phyloP scores from a whole-genome alignment of 2,329 filamentous ascomycete species.

The Pseudopyricularia javanii region DNA sequence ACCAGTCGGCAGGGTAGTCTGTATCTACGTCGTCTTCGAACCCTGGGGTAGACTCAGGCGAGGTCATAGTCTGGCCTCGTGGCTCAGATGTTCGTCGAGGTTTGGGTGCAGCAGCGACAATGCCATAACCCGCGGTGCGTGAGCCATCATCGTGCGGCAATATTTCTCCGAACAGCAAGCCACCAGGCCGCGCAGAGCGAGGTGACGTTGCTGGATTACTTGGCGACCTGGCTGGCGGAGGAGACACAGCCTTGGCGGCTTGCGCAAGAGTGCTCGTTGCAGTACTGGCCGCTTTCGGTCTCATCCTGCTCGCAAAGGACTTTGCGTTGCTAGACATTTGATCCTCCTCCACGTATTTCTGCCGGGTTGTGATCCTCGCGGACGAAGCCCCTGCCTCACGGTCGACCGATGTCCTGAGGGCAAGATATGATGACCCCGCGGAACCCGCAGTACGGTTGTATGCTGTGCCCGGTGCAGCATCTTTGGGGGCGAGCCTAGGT shows the following conservation, averaged over 20 bases:
- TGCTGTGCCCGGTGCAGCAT: background rate
- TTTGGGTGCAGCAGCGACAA: conserved; percentile 29
- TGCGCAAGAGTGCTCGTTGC: conserved; percentile 19
- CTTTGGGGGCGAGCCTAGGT: background rate
- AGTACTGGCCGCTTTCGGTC: conserved; percentile 25
- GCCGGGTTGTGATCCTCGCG: conserved; percentile 26
- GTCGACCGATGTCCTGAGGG: background rate
- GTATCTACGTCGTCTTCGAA: conserved; percentile 43
- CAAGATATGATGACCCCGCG: background rate
- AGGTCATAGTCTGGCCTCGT: conserved; percentile 43
- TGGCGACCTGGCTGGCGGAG: conserved; percentile 18
- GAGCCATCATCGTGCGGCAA: conserved; percentile 43
- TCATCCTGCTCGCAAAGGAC: conserved; percentile 49
- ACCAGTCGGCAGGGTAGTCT: conserved; percentile 56
- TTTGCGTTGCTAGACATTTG: conserved; percentile 40
- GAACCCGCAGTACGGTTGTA: background rate
- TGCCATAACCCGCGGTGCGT: conserved; percentile 46
- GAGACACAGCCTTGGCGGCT: conserved; percentile 30
- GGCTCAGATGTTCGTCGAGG: conserved; percentile 60
- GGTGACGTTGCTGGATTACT: conserved; percentile 17
- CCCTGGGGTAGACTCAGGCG: conserved; percentile 33
- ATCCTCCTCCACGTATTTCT: conserved; percentile 35
- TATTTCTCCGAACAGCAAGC: conserved; percentile 66
- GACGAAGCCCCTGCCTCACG: conserved; percentile 3
- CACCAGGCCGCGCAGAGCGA: conserved; percentile 24